Percentiles rank a stretch among this genome's conserved stretches.
These are phyloP conservation scores for Penicillium maclennaniae DNA, from an alignment of 495 filamentous ascomycete species.

Conservation along the genomic window DNA sequence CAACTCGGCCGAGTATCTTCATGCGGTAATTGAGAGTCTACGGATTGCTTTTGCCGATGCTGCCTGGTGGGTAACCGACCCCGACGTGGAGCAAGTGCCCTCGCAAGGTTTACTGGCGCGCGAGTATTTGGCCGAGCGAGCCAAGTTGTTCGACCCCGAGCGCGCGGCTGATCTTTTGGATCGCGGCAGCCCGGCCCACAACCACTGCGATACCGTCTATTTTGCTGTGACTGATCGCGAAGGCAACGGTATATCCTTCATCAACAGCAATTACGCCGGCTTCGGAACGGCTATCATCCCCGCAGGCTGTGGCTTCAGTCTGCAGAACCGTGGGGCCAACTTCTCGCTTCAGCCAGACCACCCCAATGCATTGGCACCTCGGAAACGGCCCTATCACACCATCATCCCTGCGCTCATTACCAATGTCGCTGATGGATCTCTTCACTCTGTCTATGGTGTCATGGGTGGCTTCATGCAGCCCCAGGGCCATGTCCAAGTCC, in stretches of 20 bases:
- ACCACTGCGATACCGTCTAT: slow-evolving; percentile 86
- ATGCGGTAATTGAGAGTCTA: slow-evolving; percentile 83
- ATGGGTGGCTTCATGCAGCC: slow-evolving; percentile 99
- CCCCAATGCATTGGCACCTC: slow-evolving; percentile 73
- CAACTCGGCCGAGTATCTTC: slow-evolving; percentile 76
- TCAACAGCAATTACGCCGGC: slow-evolving; percentile 89
- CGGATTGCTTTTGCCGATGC: slow-evolving; percentile 92
- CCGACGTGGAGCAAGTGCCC: slow-evolving; percentile 64
- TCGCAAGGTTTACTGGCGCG: slow-evolving; percentile 55
- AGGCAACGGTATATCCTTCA: slow-evolving; percentile 93
- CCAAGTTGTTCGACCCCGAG: slow-evolving; percentile 61
- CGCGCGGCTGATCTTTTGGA: slow-evolving; percentile 52
- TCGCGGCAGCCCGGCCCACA: slow-evolving; percentile 67
- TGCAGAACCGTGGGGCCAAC: slow-evolving; percentile 90
- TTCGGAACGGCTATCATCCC: slow-evolving; percentile 91
- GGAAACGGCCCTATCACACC: slow-evolving; percentile 95
- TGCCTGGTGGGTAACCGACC: slow-evolving; percentile 85
- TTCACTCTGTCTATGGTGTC: slow-evolving; percentile 87
- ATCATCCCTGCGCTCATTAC: slow-evolving; percentile 94
- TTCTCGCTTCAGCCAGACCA: slow-evolving; percentile 66
- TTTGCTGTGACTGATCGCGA: slow-evolving; percentile 74
- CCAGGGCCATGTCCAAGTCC: slow-evolving; percentile 92
- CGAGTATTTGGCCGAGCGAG: slow-evolving; percentile 64
- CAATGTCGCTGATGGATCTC: slow-evolving; percentile 59
- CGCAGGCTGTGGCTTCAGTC: slow-evolving; percentile 75